These are phyloP conservation scores for Mortierella sp. DNA, from an alignment of 371 early-diverging fungal genomes.

Conservation along the genomic window DNA sequence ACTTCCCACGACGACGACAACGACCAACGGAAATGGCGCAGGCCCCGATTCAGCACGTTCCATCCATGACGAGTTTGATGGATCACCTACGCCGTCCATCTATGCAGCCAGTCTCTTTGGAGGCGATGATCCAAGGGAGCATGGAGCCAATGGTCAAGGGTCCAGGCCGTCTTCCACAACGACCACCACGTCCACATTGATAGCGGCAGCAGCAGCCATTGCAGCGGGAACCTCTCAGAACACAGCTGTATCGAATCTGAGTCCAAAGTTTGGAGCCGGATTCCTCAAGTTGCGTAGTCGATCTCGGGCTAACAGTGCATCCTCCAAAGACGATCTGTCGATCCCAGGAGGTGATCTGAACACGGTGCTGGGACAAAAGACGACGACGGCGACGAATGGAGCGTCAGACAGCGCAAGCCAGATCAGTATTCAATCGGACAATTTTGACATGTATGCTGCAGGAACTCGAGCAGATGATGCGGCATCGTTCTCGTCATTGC, in stretches of 20 bases:
- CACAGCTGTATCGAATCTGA: too few relatives aligned
- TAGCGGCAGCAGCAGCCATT: conserved; percentile 4
- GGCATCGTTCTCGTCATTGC: too few relatives aligned
- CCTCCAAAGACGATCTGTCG: conserved; percentile 17
- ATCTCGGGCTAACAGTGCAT: conserved; percentile 20
- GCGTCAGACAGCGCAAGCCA: conserved; percentile 12
- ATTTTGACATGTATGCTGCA: conserved; percentile 2
- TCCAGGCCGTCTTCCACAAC: too few relatives aligned
- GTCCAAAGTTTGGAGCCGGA: conserved; percentile 24
- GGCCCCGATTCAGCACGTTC: neutral
- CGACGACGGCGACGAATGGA: conserved; percentile 7
- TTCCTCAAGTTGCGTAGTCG: conserved; percentile 27
- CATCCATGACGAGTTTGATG: conserved; percentile 19
- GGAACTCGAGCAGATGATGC: too few relatives aligned
- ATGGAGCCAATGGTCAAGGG: neutral
- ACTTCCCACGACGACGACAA: too few relatives aligned
- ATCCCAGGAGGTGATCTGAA: conserved; percentile 20
- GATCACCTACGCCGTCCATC: conserved; percentile 24
- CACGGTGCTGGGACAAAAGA: neutral
- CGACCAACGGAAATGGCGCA: too few relatives aligned
- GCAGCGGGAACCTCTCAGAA: too few relatives aligned
- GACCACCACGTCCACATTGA: too few relatives aligned
- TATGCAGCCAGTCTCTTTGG: conserved; percentile 41
- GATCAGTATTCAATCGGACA: neutral
- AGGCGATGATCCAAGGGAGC: conserved; percentile 12